Evolutionary conservation across 2,329 filamentous ascomycete species (phyloP).

Genomic region (Aspergillus alliaceus): DNA sequence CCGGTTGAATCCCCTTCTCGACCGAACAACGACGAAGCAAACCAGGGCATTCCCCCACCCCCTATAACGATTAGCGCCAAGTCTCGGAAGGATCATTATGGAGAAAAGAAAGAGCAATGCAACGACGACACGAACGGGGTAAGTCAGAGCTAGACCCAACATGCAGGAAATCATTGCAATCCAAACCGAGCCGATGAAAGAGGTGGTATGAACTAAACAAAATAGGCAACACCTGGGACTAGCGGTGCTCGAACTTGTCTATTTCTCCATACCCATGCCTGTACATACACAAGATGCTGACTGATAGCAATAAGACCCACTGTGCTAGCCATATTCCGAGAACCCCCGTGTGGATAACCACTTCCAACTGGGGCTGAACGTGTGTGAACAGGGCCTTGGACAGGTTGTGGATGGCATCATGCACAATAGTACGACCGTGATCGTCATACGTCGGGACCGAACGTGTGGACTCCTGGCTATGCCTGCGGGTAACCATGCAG

Average conservation of each 20-base stretch:
- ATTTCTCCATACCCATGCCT: background rate
- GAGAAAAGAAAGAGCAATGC: background rate
- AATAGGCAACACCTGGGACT: background rate
- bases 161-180: background rate
- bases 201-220: background rate
- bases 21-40: background rate
- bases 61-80: background rate
- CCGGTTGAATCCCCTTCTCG: background rate
- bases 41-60: background rate
- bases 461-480: background rate
- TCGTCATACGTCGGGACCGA: background rate
- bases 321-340: background rate
- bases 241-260: background rate
- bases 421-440: background rate
- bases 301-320: background rate
- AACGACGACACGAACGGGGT: background rate
- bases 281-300: background rate
- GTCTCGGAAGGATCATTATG: background rate
- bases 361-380: background rate
- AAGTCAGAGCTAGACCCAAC: background rate
- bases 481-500: background rate
- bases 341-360: background rate
- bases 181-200: background rate
- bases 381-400: background rate
- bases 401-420: background rate